Percentiles rank a stretch among this genome's conserved stretches.
Conservation (phyloP, 2,329 filamentous ascomycete species). For the Aspergillus sclerotialis region DNA sequence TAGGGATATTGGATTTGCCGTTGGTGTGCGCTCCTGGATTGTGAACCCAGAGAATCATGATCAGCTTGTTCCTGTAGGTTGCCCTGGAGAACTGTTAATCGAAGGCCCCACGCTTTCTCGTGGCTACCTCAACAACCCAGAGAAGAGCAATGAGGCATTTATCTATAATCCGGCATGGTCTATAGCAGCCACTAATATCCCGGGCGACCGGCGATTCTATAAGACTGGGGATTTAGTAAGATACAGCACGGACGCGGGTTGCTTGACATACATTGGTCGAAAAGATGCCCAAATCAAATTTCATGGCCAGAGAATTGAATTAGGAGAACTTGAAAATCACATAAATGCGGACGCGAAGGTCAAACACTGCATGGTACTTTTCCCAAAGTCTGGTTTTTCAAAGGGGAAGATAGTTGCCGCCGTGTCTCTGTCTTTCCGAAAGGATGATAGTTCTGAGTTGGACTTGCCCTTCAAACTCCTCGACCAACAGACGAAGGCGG, state of each 20-base stretch:
- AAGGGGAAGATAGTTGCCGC: conserved; percentile 26
- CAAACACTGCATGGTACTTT: conserved; percentile 29
- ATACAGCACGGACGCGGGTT: conserved; percentile 29
- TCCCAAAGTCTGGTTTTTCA: conserved; percentile 29
- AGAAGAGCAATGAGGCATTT: conserved; percentile 53
- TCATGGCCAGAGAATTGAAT: conserved; percentile 58
- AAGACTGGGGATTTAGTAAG: conserved; percentile 36
- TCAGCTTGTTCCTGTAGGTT: conserved; percentile 35
- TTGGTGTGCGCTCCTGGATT: conserved; percentile 32
- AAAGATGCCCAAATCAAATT: conserved; percentile 65
- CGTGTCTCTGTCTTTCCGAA: conserved; percentile 19
- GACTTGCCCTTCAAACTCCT: conserved; percentile 19
- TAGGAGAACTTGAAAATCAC: conserved; percentile 45
- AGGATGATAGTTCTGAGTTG: conserved; percentile 8
- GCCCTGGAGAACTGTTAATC: conserved; percentile 30
- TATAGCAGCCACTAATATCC: conserved; percentile 23
- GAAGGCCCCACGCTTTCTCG: conserved; percentile 52
- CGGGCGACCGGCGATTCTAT: conserved; percentile 26
- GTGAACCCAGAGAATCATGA: conserved; percentile 34
- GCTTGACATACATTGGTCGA: conserved; percentile 46
- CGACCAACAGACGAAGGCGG: conserved; percentile 11
- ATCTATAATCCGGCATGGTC: conserved; percentile 52
- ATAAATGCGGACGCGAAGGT: conserved; percentile 21
- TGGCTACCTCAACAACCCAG: conserved; percentile 54
- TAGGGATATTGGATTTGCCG: conserved; percentile 28